A percentile compares a stretch with the other conserved stretches of the same genome.
Evolutionary conservation across 2,329 filamentous ascomycete genomes (phyloP).

Genomic region (Rutstroemia sp.): DNA sequence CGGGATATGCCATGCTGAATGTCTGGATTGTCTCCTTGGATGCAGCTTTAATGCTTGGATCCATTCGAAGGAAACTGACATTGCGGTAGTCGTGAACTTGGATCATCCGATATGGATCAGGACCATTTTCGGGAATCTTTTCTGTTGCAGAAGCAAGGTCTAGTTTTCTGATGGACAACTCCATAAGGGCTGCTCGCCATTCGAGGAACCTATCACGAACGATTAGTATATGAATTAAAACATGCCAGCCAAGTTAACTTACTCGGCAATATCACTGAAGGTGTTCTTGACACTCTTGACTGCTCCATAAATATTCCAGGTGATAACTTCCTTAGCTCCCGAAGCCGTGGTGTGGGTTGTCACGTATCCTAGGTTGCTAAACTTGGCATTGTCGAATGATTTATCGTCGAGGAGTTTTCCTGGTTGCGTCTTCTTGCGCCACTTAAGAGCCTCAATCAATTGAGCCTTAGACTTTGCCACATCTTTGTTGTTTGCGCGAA

Average conservation of each 20-base stretch:
- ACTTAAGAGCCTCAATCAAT: constrained; percentile 70
- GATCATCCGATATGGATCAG: constrained; percentile 82
- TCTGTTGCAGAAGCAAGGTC: constrained; percentile 60
- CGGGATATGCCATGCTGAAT: constrained; percentile 79
- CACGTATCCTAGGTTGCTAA: constrained; percentile 72
- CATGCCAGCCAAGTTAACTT: constrained; percentile 31
- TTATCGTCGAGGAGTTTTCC: constrained; percentile 54
- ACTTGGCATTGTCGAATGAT: constrained; percentile 61
- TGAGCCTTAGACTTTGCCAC: constrained; percentile 68
- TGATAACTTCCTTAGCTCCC: constrained; percentile 56
- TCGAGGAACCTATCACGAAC: constrained; percentile 63
- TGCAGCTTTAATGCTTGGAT: constrained; percentile 67
- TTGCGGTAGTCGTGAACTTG: constrained; percentile 92
- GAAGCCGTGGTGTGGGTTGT: constrained; percentile 54
- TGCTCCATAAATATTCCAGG: constrained; percentile 89
- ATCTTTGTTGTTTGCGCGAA: constrained; percentile 80
- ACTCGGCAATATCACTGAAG: constrained; percentile 78
- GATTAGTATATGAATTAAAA: neutral
- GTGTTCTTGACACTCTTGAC: constrained; percentile 75
- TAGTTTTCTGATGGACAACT: constrained; percentile 70
- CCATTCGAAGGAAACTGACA: constrained; percentile 78
- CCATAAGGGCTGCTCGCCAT: constrained; percentile 89
- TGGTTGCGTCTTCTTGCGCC: constrained; percentile 73
- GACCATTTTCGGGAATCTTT: constrained; percentile 52
- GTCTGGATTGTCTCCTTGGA: constrained; percentile 74